These are phyloP conservation scores for Dryas octopetala DNA, from an alignment of 306 rosid species.

Conservation along the genomic window DNA sequence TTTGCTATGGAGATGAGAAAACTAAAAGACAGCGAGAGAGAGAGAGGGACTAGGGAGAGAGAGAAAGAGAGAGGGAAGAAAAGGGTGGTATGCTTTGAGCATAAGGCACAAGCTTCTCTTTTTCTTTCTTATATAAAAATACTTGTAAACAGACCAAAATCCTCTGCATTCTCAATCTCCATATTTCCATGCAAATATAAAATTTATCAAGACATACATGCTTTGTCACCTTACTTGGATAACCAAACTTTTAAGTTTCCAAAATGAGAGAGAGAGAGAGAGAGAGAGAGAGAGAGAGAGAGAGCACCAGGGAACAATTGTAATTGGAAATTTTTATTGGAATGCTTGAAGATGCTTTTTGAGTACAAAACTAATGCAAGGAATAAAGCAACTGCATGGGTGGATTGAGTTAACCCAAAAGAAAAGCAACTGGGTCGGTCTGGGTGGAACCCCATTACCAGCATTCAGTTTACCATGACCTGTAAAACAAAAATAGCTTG, in stretches of 20 bases:
- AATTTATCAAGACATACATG: slow-evolving; percentile 41
- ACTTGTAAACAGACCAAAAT: slow-evolving; percentile 19
- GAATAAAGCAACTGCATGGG: slow-evolving; percentile 9
- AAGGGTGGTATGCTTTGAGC: slow-evolving; percentile 49
- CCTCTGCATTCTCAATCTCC: slow-evolving; percentile 35
- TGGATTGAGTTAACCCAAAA: not conserved
- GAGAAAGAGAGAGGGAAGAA: slow-evolving; percentile 13
- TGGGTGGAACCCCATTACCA: not conserved
- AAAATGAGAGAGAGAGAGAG: slow-evolving; percentile 11
- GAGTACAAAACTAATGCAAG: slow-evolving; percentile 31
- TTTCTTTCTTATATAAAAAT: slow-evolving; percentile 30
- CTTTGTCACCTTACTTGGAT: slow-evolving; percentile 49
- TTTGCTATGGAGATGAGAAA: slow-evolving; percentile 46
- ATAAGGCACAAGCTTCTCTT: slow-evolving; percentile 64
- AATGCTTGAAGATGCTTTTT: slow-evolving; percentile 48
- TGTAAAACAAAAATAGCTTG: not conserved
- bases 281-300: slow-evolving; percentile 16
- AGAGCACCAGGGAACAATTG: slow-evolving; percentile 30
- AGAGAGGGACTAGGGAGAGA: not conserved
- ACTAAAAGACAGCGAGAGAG: slow-evolving; percentile 24
- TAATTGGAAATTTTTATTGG: slow-evolving; percentile 49
- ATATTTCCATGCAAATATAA: slow-evolving; percentile 54
- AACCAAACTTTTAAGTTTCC: slow-evolving; percentile 22
- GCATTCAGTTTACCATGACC: slow-evolving; percentile 5
- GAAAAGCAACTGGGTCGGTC: not conserved